Evolutionary conservation across 306 rosid genomes (phyloP).

Genomic region (Canavalia gladiata): DNA sequence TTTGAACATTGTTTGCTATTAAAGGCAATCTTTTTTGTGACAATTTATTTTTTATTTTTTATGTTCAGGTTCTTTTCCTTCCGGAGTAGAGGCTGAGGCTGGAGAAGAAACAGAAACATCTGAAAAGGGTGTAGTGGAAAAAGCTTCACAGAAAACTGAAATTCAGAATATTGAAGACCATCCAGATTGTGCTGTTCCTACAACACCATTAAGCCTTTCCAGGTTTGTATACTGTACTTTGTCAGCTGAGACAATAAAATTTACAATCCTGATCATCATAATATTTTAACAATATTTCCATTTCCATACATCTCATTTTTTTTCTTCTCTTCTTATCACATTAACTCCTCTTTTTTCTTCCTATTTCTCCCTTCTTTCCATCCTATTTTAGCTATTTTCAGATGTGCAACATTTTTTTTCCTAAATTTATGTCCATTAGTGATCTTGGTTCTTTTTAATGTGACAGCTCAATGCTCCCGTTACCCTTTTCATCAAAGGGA

Average conservation of each 20-base stretch:
- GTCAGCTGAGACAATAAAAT: slow-evolving; percentile 37
- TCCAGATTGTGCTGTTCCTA: slow-evolving; percentile 59
- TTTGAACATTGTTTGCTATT: slow-evolving; percentile 9
- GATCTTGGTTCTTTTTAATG: slow-evolving; percentile 25
- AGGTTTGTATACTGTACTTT: slow-evolving; percentile 61
- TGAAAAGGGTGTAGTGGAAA: slow-evolving; percentile 61
- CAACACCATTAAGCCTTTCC: slow-evolving; percentile 70
- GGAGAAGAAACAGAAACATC: slow-evolving; percentile 79
- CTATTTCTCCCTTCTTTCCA: too few species aligned
- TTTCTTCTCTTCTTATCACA: too few species aligned
- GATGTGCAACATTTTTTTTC: too few species aligned
- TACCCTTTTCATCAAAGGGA: slow-evolving; percentile 74
- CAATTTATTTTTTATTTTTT: slow-evolving; percentile 29
- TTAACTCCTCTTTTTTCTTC: too few species aligned
- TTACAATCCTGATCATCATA: too few species aligned
- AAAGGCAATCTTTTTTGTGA: not conserved
- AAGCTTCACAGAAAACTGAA: slow-evolving; percentile 56
- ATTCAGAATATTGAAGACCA: slow-evolving; percentile 66
- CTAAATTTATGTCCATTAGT: slow-evolving; percentile 18
- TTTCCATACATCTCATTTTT: too few species aligned
- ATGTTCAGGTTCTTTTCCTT: slow-evolving; percentile 62
- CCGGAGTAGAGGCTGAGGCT: slow-evolving; percentile 64
- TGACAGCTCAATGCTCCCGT: slow-evolving; percentile 64
- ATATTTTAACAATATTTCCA: too few species aligned
- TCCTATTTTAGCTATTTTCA: too few species aligned